Percentiles rank a stretch among this genome's conserved stretches.
These are phyloP conservation scores for Choiromyces venosus DNA, from an alignment of 495 filamentous ascomycete species.

Conservation along the genomic window DNA sequence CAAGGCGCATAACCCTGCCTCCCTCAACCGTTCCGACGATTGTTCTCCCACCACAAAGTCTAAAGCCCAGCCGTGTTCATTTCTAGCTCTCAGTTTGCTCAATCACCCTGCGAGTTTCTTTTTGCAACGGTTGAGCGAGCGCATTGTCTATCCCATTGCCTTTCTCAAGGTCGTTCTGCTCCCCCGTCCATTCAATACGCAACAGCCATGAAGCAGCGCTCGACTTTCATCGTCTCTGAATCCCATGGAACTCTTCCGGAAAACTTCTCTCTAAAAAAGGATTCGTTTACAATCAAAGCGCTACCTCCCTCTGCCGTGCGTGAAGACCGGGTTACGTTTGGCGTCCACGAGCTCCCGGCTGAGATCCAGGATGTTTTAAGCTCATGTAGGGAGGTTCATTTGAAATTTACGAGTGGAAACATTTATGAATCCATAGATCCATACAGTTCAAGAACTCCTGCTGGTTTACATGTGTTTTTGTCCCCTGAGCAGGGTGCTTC, in stretches of 20 bases:
- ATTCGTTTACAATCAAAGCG: slow-evolving; percentile 52
- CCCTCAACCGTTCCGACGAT: not conserved
- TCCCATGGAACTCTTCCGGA: slow-evolving; percentile 58
- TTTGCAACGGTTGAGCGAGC: not conserved
- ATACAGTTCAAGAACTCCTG: slow-evolving; percentile 64
- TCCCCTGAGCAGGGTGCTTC: slow-evolving; percentile 50
- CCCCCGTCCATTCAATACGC: not conserved
- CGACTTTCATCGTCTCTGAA: slow-evolving; percentile 67
- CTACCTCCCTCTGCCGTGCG: slow-evolving; percentile 57
- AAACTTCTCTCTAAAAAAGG: slow-evolving; percentile 51
- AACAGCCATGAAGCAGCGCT: slow-evolving; percentile 70
- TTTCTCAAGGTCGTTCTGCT: not conserved
- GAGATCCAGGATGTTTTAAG: slow-evolving; percentile 63
- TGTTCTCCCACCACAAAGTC: not conserved
- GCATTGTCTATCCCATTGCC: not conserved
- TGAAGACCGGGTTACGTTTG: slow-evolving; percentile 74
- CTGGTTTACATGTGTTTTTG: slow-evolving; percentile 79
- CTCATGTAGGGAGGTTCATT: slow-evolving; percentile 65
- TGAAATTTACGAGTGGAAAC: slow-evolving; percentile 65
- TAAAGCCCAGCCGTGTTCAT: not conserved
- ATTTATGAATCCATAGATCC: slow-evolving; percentile 59
- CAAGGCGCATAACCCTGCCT: not conserved
- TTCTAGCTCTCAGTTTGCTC: not conserved
- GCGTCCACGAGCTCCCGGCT: slow-evolving; percentile 63
- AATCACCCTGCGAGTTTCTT: not conserved